These are phyloP conservation scores for Bertia moriformis DNA, from an alignment of 2,329 filamentous ascomycete genomes.

Conservation along the genomic window DNA sequence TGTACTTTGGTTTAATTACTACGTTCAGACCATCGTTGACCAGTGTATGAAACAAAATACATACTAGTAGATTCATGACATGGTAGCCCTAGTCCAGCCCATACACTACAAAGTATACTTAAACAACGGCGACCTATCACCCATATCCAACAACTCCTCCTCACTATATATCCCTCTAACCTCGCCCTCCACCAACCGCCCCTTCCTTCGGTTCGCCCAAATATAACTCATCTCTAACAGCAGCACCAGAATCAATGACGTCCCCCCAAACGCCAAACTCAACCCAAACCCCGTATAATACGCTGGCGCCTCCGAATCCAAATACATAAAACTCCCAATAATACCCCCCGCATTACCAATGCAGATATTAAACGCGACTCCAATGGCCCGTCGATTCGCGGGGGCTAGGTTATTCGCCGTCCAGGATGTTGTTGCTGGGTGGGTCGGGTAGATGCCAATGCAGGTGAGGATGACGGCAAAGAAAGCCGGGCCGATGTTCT, in stretches of 20 bases:
- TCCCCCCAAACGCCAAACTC: conserved; percentile 13
- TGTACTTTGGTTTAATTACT: too few relatives aligned
- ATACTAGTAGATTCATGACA: too few relatives aligned
- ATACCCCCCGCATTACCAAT: conserved; percentile 24
- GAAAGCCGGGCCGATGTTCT: conserved; percentile 24
- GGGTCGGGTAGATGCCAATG: conserved; percentile 22
- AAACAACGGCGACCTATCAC: conserved; percentile 23
- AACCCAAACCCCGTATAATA: conserved; percentile 19
- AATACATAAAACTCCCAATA: conserved; percentile 21
- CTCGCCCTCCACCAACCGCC: conserved; percentile 8
- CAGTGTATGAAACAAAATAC: too few relatives aligned
- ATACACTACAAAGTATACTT: conserved; percentile 14
- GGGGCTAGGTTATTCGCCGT: conserved; percentile 13
- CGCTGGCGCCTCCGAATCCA: conserved; percentile 15
- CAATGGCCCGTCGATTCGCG: conserved; percentile 17
- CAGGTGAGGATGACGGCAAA: conserved; percentile 27
- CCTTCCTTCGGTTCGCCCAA: conserved; percentile 11
- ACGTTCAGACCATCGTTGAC: too few relatives aligned
- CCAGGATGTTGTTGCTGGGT: conserved; percentile 24
- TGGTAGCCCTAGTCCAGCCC: not conserved
- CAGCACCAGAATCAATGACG: conserved; percentile 12
- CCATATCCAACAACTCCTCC: conserved; percentile 20
- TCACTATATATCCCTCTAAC: conserved; percentile 18
- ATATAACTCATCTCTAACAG: conserved; percentile 14
- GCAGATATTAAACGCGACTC: conserved; percentile 20